phyloP scores from a whole-genome alignment of 371 early-diverging fungal species.

The Gilbertella persicaria region DNA sequence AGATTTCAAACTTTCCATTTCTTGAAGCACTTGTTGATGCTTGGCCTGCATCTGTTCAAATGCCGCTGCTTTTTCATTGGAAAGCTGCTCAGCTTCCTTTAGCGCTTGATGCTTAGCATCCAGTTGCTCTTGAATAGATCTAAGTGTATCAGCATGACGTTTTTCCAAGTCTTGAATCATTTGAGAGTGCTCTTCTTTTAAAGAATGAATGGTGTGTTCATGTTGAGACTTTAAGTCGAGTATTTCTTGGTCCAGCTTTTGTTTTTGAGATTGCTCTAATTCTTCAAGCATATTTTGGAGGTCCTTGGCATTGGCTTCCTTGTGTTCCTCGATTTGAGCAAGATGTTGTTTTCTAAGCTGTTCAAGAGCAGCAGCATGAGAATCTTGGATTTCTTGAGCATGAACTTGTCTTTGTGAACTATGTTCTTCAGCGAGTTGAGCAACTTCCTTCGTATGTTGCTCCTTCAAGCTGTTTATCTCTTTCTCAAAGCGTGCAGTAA shows the following conservation, averaged over 20 bases:
- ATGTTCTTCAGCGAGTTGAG: constrained; percentile 14
- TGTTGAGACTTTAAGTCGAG: constrained; percentile 1
- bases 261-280: constrained; percentile 5
- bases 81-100: background rate
- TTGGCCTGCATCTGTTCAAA: constrained; percentile 7
- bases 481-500: constrained; percentile 12
- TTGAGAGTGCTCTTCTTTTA: constrained; percentile 4
- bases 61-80: background rate
- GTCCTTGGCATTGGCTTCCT: background rate
- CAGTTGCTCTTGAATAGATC: background rate
- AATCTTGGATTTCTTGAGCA: constrained; percentile 4
- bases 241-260: background rate
- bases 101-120: background rate
- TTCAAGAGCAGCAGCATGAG: constrained; percentile 8
- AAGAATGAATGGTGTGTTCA: constrained; percentile 1
- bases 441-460: constrained; percentile 25
- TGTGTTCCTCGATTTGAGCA: background rate
- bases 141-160: background rate
- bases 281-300: constrained; percentile 4
- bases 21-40: constrained; percentile 10
- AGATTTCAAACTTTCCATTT: constrained; percentile 15
- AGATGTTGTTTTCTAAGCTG: constrained; percentile 19
- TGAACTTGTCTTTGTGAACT: constrained; percentile 13
- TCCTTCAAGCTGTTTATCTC: constrained; percentile 24
- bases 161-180: background rate